Evolutionary conservation across 345 rosid genomes (phyloP), one percentile per base, ranked within the genome.

Genomic region (Conringia planisiliqua): DNA sequence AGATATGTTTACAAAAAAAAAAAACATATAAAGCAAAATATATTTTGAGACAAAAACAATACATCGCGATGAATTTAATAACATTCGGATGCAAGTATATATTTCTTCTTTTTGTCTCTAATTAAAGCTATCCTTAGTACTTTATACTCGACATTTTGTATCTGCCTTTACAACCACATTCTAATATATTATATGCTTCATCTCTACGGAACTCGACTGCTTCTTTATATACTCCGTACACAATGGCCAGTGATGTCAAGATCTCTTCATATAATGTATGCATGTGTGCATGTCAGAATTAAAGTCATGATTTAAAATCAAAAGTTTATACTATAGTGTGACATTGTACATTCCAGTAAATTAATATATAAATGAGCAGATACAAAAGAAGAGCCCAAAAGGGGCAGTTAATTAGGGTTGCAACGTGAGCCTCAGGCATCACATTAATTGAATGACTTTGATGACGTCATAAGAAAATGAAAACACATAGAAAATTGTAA

Each of bases 261-360:
- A 70, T 70, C 35, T 54, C 42, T 70, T 63, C 71, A 43, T 38
- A 76, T 69, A 62, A 42, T 43, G 70, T 76, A 69, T 60, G 69
- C 79, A 54, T 69, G 75, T 76, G 75, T 76, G 80, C 80, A 76
- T 64, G 75, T 70, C 75, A 76, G 80, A 63, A 63, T 76, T 76
- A 52, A 76, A 62, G 4, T 70, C 42, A 44, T 70, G 44, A 70
- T 46, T 17, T 20, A 59, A 22, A 18, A 64, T 62, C 50, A 33
- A 54, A 76, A 44, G 10, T 48, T 38, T 67, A 67, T 70, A 70
- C 54, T 61, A 43, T 77, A 55, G 71, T 70, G 71, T 76, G 71
- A 70, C 56, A 57, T 76, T 62, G 62, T 67, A 42, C 60, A 46
- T 46, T 63, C 66, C 70, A 56, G 43, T 62, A 63, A 46, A 30